Conservation (phyloP, 441 rosid species). For the Sinapis alba region DNA sequence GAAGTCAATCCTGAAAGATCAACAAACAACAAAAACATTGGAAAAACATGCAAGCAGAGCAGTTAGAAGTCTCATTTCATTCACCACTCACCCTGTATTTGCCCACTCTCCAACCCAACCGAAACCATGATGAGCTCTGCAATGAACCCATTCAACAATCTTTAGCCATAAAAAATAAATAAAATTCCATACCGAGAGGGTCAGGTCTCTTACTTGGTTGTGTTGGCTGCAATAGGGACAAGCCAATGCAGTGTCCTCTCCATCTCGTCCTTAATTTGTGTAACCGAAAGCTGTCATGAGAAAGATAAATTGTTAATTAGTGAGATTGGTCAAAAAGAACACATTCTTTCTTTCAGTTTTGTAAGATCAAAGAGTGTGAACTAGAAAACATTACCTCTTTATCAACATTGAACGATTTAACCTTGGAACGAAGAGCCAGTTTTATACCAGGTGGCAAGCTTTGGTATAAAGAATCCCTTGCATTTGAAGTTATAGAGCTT, state of each 20-base stretch:
- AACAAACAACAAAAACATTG: background rate
- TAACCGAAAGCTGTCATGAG: conserved; percentile 63
- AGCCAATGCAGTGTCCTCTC: conserved; percentile 93
- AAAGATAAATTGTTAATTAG: conserved; percentile 6
- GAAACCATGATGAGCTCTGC: conserved; percentile 71
- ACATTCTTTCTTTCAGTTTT: conserved; percentile 2
- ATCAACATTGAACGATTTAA: conserved; percentile 53
- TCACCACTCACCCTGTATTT: conserved; percentile 54
- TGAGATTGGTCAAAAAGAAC: conserved; percentile 3
- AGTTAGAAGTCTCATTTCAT: conserved; percentile 11
- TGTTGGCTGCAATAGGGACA: conserved; percentile 90
- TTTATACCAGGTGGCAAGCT: conserved; percentile 64
- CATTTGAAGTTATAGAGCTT: conserved; percentile 64
- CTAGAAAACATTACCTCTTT: conserved; percentile 52
- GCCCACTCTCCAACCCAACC: conserved; percentile 89
- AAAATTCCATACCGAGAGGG: no score
- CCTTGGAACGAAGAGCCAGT: conserved; percentile 57
- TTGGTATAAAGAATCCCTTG: conserved; percentile 68
- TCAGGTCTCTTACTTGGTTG: conserved; percentile 70
- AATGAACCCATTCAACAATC: conserved; percentile 31
- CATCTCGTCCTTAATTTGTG: conserved; percentile 93
- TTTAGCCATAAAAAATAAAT: conserved; percentile 11
- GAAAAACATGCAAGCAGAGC: conserved; percentile 7
- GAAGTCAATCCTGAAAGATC: conserved; percentile 49
- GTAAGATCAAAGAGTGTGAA: background rate